These are phyloP conservation scores for Heimioporus sp. DNA, from an alignment of 768 basidiomycete genomes.

Conservation along the genomic window DNA sequence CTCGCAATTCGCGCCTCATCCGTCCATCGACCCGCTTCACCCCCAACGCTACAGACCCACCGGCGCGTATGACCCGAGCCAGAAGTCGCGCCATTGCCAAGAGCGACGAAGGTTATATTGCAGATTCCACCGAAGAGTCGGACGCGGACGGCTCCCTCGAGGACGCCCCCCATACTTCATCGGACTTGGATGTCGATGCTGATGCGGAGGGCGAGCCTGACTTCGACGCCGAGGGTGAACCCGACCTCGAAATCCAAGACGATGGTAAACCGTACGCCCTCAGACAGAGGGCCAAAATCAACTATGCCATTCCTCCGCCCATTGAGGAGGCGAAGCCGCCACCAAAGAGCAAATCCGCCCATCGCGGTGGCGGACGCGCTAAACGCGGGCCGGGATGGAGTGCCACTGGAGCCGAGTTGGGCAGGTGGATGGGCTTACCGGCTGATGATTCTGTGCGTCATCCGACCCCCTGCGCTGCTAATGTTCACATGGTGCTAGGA, in stretches of 20 bases:
- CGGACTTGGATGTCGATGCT: constrained; percentile 34
- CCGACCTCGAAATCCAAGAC: constrained; percentile 39
- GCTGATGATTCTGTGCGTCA: constrained; percentile 66
- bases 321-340: constrained; percentile 61
- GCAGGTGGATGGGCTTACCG: constrained; percentile 72
- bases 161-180: constrained; percentile 44
- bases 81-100: constrained; percentile 30
- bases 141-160: constrained; percentile 60
- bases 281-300: constrained; percentile 60
- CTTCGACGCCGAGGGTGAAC: constrained; percentile 37
- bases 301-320: constrained; percentile 81
- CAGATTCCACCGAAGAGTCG: constrained; percentile 47
- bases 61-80: constrained; percentile 22
- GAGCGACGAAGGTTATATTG: constrained; percentile 52
- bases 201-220: constrained; percentile 42
- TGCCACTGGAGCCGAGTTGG: constrained; percentile 72
- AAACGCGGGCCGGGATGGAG: constrained; percentile 70
- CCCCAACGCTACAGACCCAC: neutral
- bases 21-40: constrained; percentile 20
- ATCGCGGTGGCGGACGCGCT: constrained; percentile 38
- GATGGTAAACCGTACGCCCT: constrained; percentile 52
- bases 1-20: constrained; percentile 20
- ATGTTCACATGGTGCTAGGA: constrained; percentile 43
- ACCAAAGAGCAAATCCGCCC: constrained; percentile 37
- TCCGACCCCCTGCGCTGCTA: neutral